Evolutionary conservation across 2,329 filamentous ascomycete genomes (phyloP), one percentile per base, ranked within the genome.

Genomic region (Calonectria montana): DNA sequence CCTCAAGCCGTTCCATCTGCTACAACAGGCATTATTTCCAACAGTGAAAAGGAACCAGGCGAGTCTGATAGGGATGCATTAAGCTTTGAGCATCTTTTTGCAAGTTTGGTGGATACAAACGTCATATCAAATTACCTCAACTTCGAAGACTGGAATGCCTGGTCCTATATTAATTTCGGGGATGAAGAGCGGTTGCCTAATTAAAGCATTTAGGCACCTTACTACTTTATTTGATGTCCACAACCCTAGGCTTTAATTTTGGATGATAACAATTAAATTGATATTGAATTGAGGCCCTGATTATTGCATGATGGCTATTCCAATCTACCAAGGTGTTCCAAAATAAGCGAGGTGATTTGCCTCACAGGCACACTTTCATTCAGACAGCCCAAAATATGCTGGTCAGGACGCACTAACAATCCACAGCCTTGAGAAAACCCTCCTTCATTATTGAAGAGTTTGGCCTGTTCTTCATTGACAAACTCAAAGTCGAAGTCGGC

Each of bases 331-430:
- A 45, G n/a, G 21, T 21, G n/a, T 21, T 8, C 16, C 2, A 45
- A 21, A 21, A 45, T 45, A 9, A 45, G 41, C 6, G 41, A 45
- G 2, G 18, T 7, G 9, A 45, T 8, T 8, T 45, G 4, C 18
- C 10, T 10, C 10, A n/a, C 16, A n/a, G 18, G 21, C 41, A 21
- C n/a, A 21, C 13, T 10, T 1, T 45, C 41, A 45, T 21, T 10
- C 41, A 45, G 3, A 21, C 41, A 21, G n/a, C 41, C 41, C 41
- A 45, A n/a, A 9, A 84, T 80, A 67, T 85, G 83, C 65, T 85
- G 83, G 69, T 85, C 83, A 4, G 83, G 83, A n/a, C 83, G 76
- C 15, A 85, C 74, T 4, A 85, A 63, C 7, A 82, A 70, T 0
- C 79, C 82, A 16, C 78, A 75, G 8, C 77, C 78, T 3, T 75